Percentiles rank a stretch among this genome's conserved stretches.
phyloP scores from a whole-genome alignment of 2,329 filamentous ascomycete genomes.

The Orbilia ellipsospora region DNA sequence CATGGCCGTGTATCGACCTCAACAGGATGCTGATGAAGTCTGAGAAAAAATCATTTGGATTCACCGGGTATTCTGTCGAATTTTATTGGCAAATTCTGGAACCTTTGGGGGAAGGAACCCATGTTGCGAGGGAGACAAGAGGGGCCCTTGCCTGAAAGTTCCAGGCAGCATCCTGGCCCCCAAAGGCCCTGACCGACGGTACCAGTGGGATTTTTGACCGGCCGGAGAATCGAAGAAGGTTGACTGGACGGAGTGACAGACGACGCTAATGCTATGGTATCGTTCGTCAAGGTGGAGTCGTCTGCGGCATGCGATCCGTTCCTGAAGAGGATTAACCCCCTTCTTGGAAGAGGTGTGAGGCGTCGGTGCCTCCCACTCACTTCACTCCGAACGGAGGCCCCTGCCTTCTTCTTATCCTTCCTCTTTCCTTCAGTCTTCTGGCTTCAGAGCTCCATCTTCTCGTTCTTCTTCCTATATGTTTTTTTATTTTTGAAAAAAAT shows the following conservation, averaged over 20 bases:
- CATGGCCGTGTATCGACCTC: background rate
- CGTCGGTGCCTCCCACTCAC: constrained; percentile 46
- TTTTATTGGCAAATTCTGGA: background rate
- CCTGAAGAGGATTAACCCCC: constrained; percentile 55
- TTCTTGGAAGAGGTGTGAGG: constrained; percentile 17
- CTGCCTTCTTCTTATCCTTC: constrained; percentile 29
- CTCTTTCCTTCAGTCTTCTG: constrained; percentile 25
- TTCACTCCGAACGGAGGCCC: constrained; percentile 25
- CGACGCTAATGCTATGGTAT: too few relatives aligned
- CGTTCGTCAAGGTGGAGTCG: constrained; percentile 2
- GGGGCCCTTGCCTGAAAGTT: constrained; percentile 1
- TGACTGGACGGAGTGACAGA: too few relatives aligned
- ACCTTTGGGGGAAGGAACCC: background rate
- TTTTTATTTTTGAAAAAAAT: constrained; percentile 24
- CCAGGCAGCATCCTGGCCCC: background rate
- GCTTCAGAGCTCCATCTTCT: constrained; percentile 5
- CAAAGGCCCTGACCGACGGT: too few relatives aligned
- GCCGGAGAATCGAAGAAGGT: too few relatives aligned
- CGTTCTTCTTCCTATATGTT: constrained; percentile 32
- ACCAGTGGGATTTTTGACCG: too few relatives aligned
- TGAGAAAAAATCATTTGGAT: too few relatives aligned
- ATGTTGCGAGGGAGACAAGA: background rate
- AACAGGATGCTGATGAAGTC: too few relatives aligned
- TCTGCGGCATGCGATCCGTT: constrained; percentile 43
- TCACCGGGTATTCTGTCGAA: too few relatives aligned